A percentile compares a stretch with the other conserved stretches of the same genome.
Conservation (phyloP, 257 asterid genomes). For the Solanum sejunctum region DNA sequence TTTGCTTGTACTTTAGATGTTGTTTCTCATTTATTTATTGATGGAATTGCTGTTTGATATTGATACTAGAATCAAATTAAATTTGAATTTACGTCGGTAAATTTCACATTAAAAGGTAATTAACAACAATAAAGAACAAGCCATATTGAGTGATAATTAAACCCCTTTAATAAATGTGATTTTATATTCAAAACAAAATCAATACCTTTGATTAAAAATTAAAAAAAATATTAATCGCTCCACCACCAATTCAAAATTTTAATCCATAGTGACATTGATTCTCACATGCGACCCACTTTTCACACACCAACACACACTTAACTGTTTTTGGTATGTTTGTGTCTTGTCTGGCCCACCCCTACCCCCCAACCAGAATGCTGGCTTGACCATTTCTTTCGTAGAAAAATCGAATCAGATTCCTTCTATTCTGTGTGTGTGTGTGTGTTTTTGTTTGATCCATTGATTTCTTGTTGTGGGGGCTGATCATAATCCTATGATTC, state of each 20-base stretch:
- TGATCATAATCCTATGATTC: slow-evolving; percentile 6
- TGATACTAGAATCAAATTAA: too few species aligned
- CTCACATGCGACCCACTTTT: background rate
- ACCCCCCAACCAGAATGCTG: background rate
- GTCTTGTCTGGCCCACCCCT: background rate
- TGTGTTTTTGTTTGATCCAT: slow-evolving; percentile 12
- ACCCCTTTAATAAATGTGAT: background rate
- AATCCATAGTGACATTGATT: background rate
- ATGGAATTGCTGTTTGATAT: too few species aligned
- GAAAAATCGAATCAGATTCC: slow-evolving; percentile 33
- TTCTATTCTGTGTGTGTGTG: background rate
- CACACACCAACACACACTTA: background rate
- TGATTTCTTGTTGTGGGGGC: slow-evolving; percentile 1
- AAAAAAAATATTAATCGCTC: background rate
- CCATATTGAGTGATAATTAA: background rate
- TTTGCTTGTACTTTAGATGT: too few species aligned
- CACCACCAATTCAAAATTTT: background rate
- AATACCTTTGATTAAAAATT: background rate
- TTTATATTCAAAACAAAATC: background rate
- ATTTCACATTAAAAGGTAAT: background rate
- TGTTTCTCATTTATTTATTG: too few species aligned
- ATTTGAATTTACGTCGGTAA: background rate
- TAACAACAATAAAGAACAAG: too few species aligned
- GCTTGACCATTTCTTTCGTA: slow-evolving; percentile 28
- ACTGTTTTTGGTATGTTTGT: background rate